Evolutionary conservation across 1,139 yeast species (phyloP).

Genomic region (Kurtzmaniella natalensis): DNA sequence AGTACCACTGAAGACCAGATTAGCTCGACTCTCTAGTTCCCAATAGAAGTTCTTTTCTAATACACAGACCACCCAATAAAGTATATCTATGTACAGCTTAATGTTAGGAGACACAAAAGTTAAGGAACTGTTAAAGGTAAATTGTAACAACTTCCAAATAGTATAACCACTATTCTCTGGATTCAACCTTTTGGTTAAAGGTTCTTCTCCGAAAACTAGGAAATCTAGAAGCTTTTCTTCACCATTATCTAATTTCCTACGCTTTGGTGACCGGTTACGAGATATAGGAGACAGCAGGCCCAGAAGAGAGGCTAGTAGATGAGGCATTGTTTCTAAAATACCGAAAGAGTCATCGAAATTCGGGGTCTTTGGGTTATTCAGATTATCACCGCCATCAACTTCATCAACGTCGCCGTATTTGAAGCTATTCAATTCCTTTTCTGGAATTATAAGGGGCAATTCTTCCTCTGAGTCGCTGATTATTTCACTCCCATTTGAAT

Average conservation of each 20-base stretch:
- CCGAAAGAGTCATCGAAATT: slow-evolving; percentile 3
- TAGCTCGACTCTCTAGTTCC: neutral
- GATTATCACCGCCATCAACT: slow-evolving; percentile 12
- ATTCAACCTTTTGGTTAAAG: slow-evolving; percentile 2
- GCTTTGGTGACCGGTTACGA: slow-evolving; percentile 8
- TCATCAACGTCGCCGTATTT: slow-evolving; percentile 15
- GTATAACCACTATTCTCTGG: slow-evolving; percentile 3
- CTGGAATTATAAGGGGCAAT: slow-evolving; percentile 7
- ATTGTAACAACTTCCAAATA: slow-evolving; percentile 6
- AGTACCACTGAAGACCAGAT: too few species aligned
- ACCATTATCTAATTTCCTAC: slow-evolving; percentile 9
- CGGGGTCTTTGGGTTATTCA: slow-evolving; percentile 2
- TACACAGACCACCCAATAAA: slow-evolving; percentile 5
- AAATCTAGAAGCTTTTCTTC: neutral
- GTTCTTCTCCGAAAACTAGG: slow-evolving; percentile 5
- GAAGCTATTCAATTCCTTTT: slow-evolving; percentile 3
- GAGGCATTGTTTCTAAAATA: slow-evolving; percentile 9
- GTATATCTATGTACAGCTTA: neutral
- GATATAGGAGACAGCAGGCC: slow-evolving; percentile 14
- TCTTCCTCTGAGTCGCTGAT: slow-evolving; percentile 29
- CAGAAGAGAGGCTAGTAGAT: slow-evolving; percentile 11
- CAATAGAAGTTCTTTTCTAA: slow-evolving; percentile 1
- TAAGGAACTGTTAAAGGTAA: slow-evolving; percentile 2
- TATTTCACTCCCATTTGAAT: slow-evolving; percentile 10
- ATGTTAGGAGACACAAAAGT: neutral